Evolutionary conservation across 2,329 filamentous ascomycete species (phyloP).

Genomic region (Karstenula rhodostoma): DNA sequence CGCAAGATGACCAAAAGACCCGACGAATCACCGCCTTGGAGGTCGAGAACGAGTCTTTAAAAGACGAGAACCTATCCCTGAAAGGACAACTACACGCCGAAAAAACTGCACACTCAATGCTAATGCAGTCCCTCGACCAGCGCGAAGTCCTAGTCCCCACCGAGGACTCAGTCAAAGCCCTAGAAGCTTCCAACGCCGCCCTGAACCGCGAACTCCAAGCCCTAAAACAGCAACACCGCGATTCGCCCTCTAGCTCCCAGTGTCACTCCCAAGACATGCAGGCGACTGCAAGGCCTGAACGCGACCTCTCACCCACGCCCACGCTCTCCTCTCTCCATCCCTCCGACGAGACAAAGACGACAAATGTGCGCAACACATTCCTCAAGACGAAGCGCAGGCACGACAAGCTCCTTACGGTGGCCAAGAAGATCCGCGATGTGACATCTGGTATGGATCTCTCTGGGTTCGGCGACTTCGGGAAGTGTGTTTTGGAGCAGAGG

Average conservation of each 20-base stretch:
- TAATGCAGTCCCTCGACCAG: neutral
- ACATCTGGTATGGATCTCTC: conserved; percentile 27
- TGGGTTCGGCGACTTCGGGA: conserved; percentile 38
- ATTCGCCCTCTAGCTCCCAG: too few relatives aligned
- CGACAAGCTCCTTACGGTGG: conserved; percentile 24
- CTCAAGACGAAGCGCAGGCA: conserved; percentile 27
- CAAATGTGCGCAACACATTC: conserved; percentile 34
- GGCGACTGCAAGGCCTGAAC: neutral
- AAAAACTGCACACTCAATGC: neutral
- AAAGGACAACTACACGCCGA: neutral
- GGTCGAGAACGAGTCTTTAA: neutral
- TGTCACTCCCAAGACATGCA: neutral
- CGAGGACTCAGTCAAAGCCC: neutral
- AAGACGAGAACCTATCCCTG: neutral
- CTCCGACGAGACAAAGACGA: neutral
- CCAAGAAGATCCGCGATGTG: conserved; percentile 15
- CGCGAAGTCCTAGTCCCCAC: neutral
- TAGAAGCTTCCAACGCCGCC: neutral
- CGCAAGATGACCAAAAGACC: conserved; percentile 7
- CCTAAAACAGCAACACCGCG: neutral
- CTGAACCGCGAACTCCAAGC: neutral
- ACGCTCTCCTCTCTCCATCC: neutral
- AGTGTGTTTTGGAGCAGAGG: conserved; percentile 24
- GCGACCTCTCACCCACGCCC: neutral
- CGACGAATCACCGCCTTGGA: conserved; percentile 4